phyloP scores from a whole-genome alignment of 108 stramenopile species.

The Nitzschia inconspicua region DNA sequence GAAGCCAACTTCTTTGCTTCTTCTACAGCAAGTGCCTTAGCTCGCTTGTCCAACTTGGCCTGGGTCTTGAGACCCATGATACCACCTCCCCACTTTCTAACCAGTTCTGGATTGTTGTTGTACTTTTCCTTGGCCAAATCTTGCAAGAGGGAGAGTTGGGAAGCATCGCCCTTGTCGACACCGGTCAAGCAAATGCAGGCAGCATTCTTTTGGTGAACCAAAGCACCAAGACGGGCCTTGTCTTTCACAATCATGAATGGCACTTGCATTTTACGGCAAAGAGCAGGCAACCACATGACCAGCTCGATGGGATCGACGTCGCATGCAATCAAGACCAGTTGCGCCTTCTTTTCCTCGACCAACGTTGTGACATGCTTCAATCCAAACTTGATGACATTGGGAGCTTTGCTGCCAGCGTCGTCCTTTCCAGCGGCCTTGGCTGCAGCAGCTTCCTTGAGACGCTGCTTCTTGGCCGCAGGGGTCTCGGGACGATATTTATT shows the following conservation, averaged over 20 bases:
- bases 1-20: slow-evolving; percentile 96
- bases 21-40: slow-evolving; percentile 91
- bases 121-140: slow-evolving; percentile 89
- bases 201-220: slow-evolving; percentile 96
- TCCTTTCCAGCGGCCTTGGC: slow-evolving; percentile 80
- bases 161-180: slow-evolving; percentile 90
- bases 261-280: slow-evolving; percentile 99
- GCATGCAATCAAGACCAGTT: slow-evolving; percentile 96
- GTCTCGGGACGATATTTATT: slow-evolving; percentile 99
- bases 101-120: slow-evolving; percentile 89
- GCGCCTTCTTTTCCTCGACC: slow-evolving; percentile 98
- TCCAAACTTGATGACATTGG: slow-evolving; percentile 93
- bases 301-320: slow-evolving; percentile 99
- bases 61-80: slow-evolving; percentile 99
- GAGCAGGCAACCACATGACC: slow-evolving; percentile 98
- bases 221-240: slow-evolving; percentile 97
- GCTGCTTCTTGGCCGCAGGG: slow-evolving; percentile 94
- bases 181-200: slow-evolving; percentile 86
- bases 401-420: slow-evolving; percentile 60
- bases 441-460: slow-evolving; percentile 94
- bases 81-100: slow-evolving; percentile 98
- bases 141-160: slow-evolving; percentile 79
- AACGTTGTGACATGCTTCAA: slow-evolving; percentile 98
- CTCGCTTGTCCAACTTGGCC: slow-evolving; percentile 96
- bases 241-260: slow-evolving; percentile 99